A percentile compares a stretch with the other conserved stretches of the same genome.
Evolutionary conservation across 495 filamentous ascomycete genomes (phyloP).

Genomic region (Podospora pseudoanserina): DNA sequence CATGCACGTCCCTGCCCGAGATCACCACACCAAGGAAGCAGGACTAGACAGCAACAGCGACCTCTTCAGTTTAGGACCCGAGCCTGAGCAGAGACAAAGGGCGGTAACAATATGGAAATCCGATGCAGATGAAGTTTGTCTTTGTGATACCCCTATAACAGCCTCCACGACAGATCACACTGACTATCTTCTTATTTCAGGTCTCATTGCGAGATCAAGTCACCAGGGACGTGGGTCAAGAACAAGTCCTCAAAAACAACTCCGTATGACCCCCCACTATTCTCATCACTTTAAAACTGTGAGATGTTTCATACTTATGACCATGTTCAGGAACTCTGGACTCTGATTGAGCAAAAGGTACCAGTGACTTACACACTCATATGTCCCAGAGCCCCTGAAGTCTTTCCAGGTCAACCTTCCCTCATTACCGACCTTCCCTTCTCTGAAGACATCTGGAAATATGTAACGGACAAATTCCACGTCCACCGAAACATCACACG

Average conservation of each 20-base stretch:
- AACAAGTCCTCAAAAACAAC: too few species aligned
- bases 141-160: not conserved
- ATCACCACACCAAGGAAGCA: too few species aligned
- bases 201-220: too few species aligned
- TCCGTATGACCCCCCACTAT: too few species aligned
- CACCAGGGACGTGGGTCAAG: too few species aligned
- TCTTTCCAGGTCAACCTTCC: conserved; percentile 13
- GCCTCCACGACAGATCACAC: not conserved
- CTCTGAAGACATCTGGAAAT: not conserved
- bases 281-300: too few species aligned
- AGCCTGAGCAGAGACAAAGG: not conserved
- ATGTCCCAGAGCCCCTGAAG: conserved; percentile 12
- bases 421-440: conserved; percentile 12
- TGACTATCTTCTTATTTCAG: too few species aligned
- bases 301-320: too few species aligned
- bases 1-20: too few species aligned
- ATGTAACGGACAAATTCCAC: conserved; percentile 2
- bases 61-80: too few species aligned
- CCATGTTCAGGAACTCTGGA: too few species aligned
- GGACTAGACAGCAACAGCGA: too few species aligned
- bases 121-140: not conserved
- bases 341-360: not conserved
- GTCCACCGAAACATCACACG: conserved; percentile 15
- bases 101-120: not conserved
- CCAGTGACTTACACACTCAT: conserved; percentile 2